Conservation (phyloP, 805 yeast genomes). For the Priceomyces haplophilus region DNA sequence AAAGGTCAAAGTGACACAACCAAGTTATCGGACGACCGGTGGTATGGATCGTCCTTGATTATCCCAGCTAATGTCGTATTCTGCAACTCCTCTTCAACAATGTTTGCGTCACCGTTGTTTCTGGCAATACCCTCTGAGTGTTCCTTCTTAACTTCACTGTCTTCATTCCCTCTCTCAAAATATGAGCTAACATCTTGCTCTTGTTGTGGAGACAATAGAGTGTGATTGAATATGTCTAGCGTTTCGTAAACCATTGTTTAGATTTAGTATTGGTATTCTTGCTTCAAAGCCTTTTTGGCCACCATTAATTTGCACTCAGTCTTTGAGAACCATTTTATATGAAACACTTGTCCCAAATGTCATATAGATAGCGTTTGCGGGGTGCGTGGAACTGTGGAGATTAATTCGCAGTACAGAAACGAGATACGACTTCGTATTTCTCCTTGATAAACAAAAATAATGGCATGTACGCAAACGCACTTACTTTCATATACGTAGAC, state of each 20-base stretch:
- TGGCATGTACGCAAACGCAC: not conserved
- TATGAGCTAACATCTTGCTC: not conserved
- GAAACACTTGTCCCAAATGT: not conserved
- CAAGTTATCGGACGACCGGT: slow-evolving; percentile 26
- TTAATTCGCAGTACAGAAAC: not conserved
- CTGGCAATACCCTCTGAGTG: not conserved
- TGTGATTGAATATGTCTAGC: slow-evolving; percentile 1
- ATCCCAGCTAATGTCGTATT: slow-evolving; percentile 8
- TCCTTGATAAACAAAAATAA: not conserved
- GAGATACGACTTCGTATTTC: no score
- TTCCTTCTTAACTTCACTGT: not conserved
- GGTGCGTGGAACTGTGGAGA: not conserved
- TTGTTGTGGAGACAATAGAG: slow-evolving; percentile 1
- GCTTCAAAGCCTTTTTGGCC: not conserved
- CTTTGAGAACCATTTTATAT: not conserved
- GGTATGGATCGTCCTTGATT: slow-evolving; percentile 20
- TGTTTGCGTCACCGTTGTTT: not conserved
- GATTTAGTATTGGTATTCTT: not conserved
- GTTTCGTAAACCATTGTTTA: slow-evolving; percentile 1
- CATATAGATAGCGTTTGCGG: not conserved
- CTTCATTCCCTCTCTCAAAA: not conserved
- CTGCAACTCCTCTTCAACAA: not conserved
- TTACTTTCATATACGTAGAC: not conserved
- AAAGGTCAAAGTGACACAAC: slow-evolving; percentile 11
- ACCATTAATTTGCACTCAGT: no score